phyloP scores from a whole-genome alignment of 1,284 basidiomycete genomes.

The Anthracocystis panici-leucophaei region DNA sequence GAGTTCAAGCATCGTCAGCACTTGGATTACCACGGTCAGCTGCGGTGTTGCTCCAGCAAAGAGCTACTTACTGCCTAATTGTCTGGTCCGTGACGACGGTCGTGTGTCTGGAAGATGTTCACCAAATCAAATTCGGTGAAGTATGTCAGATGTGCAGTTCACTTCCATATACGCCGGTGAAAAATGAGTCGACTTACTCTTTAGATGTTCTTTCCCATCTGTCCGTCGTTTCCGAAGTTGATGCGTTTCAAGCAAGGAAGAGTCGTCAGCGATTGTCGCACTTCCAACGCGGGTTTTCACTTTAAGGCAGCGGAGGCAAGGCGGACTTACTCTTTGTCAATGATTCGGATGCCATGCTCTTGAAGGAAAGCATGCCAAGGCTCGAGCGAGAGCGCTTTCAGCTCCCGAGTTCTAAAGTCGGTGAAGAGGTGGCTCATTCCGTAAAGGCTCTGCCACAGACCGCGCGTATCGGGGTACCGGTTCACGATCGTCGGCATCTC shows the following conservation, averaged over 20 bases:
- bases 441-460: too few species aligned
- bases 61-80: not conserved
- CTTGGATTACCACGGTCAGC: not conserved
- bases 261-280: not conserved
- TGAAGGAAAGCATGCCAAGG: slow-evolving; percentile 1
- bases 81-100: not conserved
- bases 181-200: not conserved
- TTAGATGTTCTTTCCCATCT: not conserved
- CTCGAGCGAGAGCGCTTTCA: not conserved
- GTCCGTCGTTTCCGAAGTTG: not conserved
- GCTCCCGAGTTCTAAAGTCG: too few species aligned
- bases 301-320: not conserved
- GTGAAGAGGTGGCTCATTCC: too few species aligned
- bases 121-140: not conserved
- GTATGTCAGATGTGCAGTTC: not conserved
- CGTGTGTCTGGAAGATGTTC: not conserved
- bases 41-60: not conserved
- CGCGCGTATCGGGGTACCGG: too few species aligned
- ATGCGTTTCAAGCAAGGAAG: too few species aligned
- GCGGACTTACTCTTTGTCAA: not conserved
- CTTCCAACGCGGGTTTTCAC: not conserved
- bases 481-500: too few species aligned
- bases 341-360: not conserved
- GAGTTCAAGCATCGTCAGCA: not conserved
- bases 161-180: too few species aligned